These are phyloP conservation scores for Scleroderma citrinum DNA, from an alignment of 768 basidiomycete species.

Conservation along the genomic window DNA sequence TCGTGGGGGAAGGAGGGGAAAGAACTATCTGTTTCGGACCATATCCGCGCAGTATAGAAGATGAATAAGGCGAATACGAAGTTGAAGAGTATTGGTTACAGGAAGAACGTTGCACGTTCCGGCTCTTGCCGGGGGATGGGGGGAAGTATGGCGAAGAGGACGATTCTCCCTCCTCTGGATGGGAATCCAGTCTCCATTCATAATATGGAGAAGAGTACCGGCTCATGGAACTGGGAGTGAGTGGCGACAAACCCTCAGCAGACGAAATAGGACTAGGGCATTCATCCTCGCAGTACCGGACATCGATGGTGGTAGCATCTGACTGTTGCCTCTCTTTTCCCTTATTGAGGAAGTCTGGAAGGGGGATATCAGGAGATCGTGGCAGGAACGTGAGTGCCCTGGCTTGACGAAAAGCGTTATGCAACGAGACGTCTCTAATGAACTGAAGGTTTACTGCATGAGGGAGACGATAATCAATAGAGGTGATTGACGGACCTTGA, in stretches of 20 bases:
- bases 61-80: background rate
- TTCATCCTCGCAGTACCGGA: background rate
- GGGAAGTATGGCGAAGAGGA: background rate
- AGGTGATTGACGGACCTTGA: constrained; percentile 16
- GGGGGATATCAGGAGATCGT: constrained; percentile 20
- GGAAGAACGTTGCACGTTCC: background rate
- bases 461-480: background rate
- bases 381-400: constrained; percentile 26
- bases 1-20: background rate
- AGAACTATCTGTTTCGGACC: background rate
- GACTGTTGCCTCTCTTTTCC: background rate
- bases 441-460: constrained; percentile 15
- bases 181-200: constrained; percentile 1
- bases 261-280: background rate
- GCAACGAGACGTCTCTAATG: constrained; percentile 23
- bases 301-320: background rate
- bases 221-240: background rate
- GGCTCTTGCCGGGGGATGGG: background rate
- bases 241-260: background rate
- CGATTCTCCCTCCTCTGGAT: background rate
- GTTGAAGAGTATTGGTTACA: background rate
- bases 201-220: constrained; percentile 3
- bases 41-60: background rate
- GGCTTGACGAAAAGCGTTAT: constrained; percentile 29
- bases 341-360: constrained; percentile 5